Evolutionary conservation across 805 yeast genomes (phyloP), one percentile per base, ranked within the genome.

Genomic region (Saccharomycopsis selenospora): DNA sequence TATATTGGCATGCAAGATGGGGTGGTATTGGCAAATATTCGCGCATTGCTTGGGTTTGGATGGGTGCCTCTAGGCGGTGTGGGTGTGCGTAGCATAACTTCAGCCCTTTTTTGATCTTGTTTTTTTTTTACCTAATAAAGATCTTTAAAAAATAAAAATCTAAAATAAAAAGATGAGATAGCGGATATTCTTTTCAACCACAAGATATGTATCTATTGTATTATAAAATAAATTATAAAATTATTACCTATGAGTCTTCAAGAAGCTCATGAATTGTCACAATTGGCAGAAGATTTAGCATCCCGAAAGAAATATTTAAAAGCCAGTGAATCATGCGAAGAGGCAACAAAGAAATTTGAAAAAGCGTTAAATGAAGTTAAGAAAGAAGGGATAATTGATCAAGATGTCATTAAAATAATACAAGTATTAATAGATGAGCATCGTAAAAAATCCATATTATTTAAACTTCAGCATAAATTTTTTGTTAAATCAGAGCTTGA

Each of bases 371-470:
- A 42, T 22, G 24, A 30, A 7, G 13, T 30, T 2, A 3, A 14
- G 14, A 36, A 18, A 11, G 46, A 48, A n/a, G 42, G 40, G 3
- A 17, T 22, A 3, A 48, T 30, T n/a, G 49, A 46, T 28, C 36
- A 10, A n/a, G 46, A 45, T 5, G 25, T 46, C 3, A 14, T 38
- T 11, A 22, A 46, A 25, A 42, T 42, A 5, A 23, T 49, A 22
- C 23, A 49, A 18, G 43, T 49, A n/a, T 26, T 49, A 17, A 29
- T 22, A 3, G 17, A 17, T 13, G 49, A 49, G 30, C 46, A 49
- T 23, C 18, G 46, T 10, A 49, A 45, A 28, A 36, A 30, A 23
- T 26, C 50, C 11, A 40, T 46, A 7, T 45, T 46, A 17, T 27
- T 36, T 4, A 30, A 42, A 3, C 42, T 33, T 29, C 46, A 46